Evolutionary conservation across 495 filamentous ascomycete species (phyloP).

Genomic region (Echria macrotheca): DNA sequence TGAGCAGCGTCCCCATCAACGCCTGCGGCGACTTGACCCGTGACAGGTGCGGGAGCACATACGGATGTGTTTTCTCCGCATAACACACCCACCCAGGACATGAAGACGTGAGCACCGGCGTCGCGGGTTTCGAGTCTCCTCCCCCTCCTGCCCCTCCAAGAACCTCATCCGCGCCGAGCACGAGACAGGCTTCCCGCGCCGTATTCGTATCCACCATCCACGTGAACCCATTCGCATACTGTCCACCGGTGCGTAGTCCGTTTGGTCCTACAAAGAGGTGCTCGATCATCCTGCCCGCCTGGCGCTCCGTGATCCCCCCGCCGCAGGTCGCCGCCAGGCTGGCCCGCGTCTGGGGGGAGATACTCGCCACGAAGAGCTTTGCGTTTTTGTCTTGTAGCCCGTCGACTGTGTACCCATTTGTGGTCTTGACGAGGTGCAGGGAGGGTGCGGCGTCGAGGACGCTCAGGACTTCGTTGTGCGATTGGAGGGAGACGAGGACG

Average conservation of each 20-base stretch:
- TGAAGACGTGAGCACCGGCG: slow-evolving; percentile 80
- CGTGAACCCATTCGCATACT: slow-evolving; percentile 68
- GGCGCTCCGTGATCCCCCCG: slow-evolving; percentile 61
- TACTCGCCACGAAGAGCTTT: slow-evolving; percentile 80
- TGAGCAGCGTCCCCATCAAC: slow-evolving; percentile 80
- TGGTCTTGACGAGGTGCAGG: slow-evolving; percentile 31
- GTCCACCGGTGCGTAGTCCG: slow-evolving; percentile 64
- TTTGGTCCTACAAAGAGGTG: slow-evolving; percentile 67
- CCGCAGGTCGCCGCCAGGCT: slow-evolving; percentile 80
- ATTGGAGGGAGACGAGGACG: slow-evolving; percentile 86
- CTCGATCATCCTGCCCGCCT: slow-evolving; percentile 75
- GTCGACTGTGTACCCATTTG: slow-evolving; percentile 24
- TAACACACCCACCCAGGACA: slow-evolving; percentile 99
- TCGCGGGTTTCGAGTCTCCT: slow-evolving; percentile 29
- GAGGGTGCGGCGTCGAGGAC: slow-evolving; percentile 65
- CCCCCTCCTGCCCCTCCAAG: no score
- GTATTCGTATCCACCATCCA: slow-evolving; percentile 85
- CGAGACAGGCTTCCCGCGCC: slow-evolving; percentile 69
- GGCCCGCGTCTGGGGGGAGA: slow-evolving; percentile 84
- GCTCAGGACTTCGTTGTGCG: slow-evolving; percentile 81
- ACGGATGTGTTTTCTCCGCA: slow-evolving; percentile 92
- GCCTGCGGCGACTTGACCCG: slow-evolving; percentile 91
- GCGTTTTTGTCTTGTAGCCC: slow-evolving; percentile 40
- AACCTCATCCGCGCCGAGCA: slow-evolving; percentile 76
- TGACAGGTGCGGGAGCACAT: slow-evolving; percentile 86